These are phyloP conservation scores for Ogataea kodamae DNA, from an alignment of 805 yeast genomes.

Conservation along the genomic window DNA sequence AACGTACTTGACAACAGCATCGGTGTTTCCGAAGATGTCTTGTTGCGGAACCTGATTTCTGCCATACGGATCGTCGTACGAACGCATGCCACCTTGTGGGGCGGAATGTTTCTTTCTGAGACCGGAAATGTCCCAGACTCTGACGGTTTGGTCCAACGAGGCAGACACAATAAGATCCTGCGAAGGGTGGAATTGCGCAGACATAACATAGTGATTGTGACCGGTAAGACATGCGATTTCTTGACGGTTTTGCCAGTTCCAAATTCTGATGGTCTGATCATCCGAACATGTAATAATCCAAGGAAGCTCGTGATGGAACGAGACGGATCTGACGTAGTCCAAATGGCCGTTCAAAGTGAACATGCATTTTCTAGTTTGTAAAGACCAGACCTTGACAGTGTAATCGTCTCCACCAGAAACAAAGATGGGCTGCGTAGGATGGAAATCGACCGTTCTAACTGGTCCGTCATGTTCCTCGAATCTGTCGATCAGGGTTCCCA, in stretches of 20 bases:
- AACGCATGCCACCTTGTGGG: slow-evolving; percentile 36
- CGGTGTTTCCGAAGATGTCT: slow-evolving; percentile 91
- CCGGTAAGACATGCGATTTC: slow-evolving; percentile 97
- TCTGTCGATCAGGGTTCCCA: slow-evolving; percentile 96
- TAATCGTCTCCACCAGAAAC: slow-evolving; percentile 98
- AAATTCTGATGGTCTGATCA: slow-evolving; percentile 96
- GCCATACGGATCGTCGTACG: slow-evolving; percentile 48
- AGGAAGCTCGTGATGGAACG: slow-evolving; percentile 93
- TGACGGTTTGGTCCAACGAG: slow-evolving; percentile 95
- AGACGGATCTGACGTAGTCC: slow-evolving; percentile 92
- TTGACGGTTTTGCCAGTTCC: slow-evolving; percentile 99
- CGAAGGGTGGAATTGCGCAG: slow-evolving; percentile 94
- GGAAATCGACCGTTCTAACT: slow-evolving; percentile 92
- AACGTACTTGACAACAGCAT: slow-evolving; percentile 91
- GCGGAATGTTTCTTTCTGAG: slow-evolving; percentile 94
- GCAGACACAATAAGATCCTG: slow-evolving; percentile 95
- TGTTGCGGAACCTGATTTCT: slow-evolving; percentile 74
- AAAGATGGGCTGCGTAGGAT: slow-evolving; percentile 96
- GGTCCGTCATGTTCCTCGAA: slow-evolving; percentile 99
- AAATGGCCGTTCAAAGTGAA: slow-evolving; percentile 91
- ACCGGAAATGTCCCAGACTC: slow-evolving; percentile 98
- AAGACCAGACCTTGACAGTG: slow-evolving; percentile 92
- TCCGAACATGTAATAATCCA: slow-evolving; percentile 96
- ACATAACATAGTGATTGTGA: slow-evolving; percentile 97
- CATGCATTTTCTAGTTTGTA: slow-evolving; percentile 84